Evolutionary conservation across 2,329 filamentous ascomycete genomes (phyloP).

Genomic region (Allantophomopsis cytisporea): DNA sequence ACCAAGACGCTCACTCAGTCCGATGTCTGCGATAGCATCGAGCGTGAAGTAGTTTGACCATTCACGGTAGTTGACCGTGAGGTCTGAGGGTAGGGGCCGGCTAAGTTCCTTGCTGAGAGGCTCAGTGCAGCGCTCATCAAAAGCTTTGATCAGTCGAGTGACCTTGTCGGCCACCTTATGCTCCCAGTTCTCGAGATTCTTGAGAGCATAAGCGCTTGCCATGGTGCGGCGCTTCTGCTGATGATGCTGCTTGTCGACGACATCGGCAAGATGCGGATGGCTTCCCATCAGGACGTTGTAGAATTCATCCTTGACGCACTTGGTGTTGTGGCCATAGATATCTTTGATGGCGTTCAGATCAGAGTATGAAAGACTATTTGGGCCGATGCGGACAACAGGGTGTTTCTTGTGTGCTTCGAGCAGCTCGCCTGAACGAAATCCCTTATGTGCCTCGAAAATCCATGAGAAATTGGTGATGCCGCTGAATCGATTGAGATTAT

Average conservation of each 20-base stretch:
- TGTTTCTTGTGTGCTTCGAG: constrained; percentile 29
- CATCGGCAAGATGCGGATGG: constrained; percentile 37
- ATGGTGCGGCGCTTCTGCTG: constrained; percentile 34
- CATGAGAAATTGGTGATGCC: constrained; percentile 31
- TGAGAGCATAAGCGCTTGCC: constrained; percentile 34
- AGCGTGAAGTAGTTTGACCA: constrained; percentile 42
- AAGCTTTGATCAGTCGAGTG: constrained; percentile 25
- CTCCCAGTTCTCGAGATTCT: constrained; percentile 40
- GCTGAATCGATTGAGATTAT: constrained; percentile 26
- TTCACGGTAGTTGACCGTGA: constrained; percentile 33
- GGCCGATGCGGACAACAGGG: constrained; percentile 29
- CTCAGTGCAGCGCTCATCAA: constrained; percentile 26
- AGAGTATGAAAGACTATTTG: constrained; percentile 28
- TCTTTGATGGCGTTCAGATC: constrained; percentile 29
- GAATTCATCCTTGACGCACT: constrained; percentile 33
- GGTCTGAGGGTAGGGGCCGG: constrained; percentile 19
- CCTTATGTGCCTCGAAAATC: constrained; percentile 27
- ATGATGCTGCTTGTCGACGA: constrained; percentile 35
- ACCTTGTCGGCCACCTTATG: constrained; percentile 38
- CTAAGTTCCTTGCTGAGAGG: constrained; percentile 12
- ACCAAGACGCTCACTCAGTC: constrained; percentile 33
- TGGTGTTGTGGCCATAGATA: constrained; percentile 35
- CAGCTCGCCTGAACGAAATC: constrained; percentile 27
- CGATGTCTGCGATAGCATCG: constrained; percentile 42
- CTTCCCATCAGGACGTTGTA: constrained; percentile 30